Base-by-base conservation (phyloP, 208 protist species). In the Acanthamoeba royreba region DNA sequence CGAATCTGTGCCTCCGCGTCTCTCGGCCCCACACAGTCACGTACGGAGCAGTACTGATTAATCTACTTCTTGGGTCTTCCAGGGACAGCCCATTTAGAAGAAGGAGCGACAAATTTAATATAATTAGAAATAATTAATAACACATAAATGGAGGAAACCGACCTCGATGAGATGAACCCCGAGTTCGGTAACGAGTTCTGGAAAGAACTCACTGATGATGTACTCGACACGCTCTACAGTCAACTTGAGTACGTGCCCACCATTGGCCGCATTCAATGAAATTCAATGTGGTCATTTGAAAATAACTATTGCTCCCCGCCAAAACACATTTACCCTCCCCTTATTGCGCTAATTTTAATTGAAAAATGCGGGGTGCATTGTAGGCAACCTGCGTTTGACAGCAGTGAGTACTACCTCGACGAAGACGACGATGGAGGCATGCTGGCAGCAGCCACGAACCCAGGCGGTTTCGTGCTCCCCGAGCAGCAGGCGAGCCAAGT, bases 151-250 rank as follows among this genome's bases (percentile, higher is more conserved):
- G 72, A 83, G 25, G 72, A 83, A 28, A 66, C 55, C 8, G 72
- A 83, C 38, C 38, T 83, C 17, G 72, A 83, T 49, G 72, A 83
- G 42, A 83, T 83, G 38, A 83, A 83, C 72, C 38, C 72, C 43
- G 81, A 89, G 33, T 61, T 89, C 28, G 38, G 81, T 11, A 89
- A 89, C 31, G 81, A 89, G 81, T 89, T 89, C 28, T 89, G 81
- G 81, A 89, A 89, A 46, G 81, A 89, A 19, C 31, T 89, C 1
- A 40, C 81, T 22, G 81, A 89, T 89, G 81, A 89, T 7, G 46
- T 89, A 22, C 38, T 89, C 13, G 81, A 89, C 25, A 89, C 42
- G 19, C 81, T 89, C 28, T 89, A 89, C 81, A 63, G 17, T 66
- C 46, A 89, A 63, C 81, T 89, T 1, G 81, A 89, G 81, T 89